Base-by-base conservation (phyloP, 345 rosid species). In the Erodium maritimum region DNA sequence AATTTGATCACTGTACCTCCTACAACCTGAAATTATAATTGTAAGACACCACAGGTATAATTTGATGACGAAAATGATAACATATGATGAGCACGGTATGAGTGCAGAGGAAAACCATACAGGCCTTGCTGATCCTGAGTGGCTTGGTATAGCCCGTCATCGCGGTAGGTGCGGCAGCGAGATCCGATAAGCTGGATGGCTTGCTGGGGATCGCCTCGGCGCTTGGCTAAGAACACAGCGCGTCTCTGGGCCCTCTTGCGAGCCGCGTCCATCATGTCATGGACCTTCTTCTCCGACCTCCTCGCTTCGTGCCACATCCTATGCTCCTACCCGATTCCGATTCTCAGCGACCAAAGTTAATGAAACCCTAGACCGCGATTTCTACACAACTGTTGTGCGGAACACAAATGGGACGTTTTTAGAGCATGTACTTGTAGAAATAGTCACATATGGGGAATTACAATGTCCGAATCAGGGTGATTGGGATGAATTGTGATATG, bases 261-360 rank as follows among this genome's bases (percentile, higher is more conserved):
- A 71, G 97, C 97, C 0, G 91, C 97, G 82, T 90, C 97, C 99
- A 93, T 93, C 88, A 90, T 74, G 76, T 90, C 97, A 75, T 93
- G 99, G 13, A 93, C 99, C 56, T 90, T 90, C 85, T 70, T 79
- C 83, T 93, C 99, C 76, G 99, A 90, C 76, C 95, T 78, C 70
- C 99, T 79, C 67, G 97, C 97, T 71, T 89, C 99, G 77, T 93
- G 97, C 99, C 99, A 93, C 97, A 93, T 89, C 85, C 68, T 4
- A 5, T 58, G 34, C 34, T 17, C 14, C 45, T 25, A 18, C 23
- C 37, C 22, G 23, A 68, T 63, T 59, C 62, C 69, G 60, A 68
- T 52, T 52, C 53, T 51, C 55, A 1, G 19, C 21, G 21, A 52
- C 20, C 9, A 29, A 14, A 56, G 8, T 16, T n/a, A 22, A 17